Evolutionary conservation across 1,139 yeast species (phyloP), one percentile per base, ranked within the genome.

Genomic region (Hansenula lynferdii): DNA sequence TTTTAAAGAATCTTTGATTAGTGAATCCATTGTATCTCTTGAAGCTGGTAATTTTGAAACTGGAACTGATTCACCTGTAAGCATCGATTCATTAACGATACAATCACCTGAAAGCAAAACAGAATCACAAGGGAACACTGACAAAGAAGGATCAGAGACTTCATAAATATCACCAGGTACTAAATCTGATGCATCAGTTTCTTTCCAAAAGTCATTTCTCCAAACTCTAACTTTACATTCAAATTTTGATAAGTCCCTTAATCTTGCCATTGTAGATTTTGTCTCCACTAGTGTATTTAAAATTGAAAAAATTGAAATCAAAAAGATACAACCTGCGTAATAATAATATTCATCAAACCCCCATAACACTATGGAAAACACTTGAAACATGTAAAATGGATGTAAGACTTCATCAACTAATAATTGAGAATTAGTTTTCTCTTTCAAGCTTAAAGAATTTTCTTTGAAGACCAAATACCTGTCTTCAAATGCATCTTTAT

Each of bases 11-110:
- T 75, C 81, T 34, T 67, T 68, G 17, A 75, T 70, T 31, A 87
- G 61, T 15, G 67, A 67, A 23, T 65, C 65, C 31, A 87, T 73
- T 0, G 81, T 72, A 16, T 79, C 87, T 21, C 73, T 74, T 0
- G 74, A 66, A 2, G 95, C 89, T 4, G 84, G 73, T 6, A 69
- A 48, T 58, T 92, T 92, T 0, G 96, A 77, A 3, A 92, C 96
- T 0, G 99, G 98, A 1, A 92, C 97, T 42, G 97, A 87, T 59
- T 92, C 99, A 29, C 99, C 99, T 0, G 97, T 92, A 24, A 90
- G 72, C 95, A 90, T 90, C 10, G 96, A 85, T 58, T 90, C 97
- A 60, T 92, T 92, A 15, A 90, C 84, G 41, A 92, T 87, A 60
- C 95, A 86, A 57, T 89, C 97, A 38, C 98, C 98, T 34, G 90